These are phyloP conservation scores for Skeletonema menzelii DNA, from an alignment of 108 stramenopile species.

Conservation along the genomic window DNA sequence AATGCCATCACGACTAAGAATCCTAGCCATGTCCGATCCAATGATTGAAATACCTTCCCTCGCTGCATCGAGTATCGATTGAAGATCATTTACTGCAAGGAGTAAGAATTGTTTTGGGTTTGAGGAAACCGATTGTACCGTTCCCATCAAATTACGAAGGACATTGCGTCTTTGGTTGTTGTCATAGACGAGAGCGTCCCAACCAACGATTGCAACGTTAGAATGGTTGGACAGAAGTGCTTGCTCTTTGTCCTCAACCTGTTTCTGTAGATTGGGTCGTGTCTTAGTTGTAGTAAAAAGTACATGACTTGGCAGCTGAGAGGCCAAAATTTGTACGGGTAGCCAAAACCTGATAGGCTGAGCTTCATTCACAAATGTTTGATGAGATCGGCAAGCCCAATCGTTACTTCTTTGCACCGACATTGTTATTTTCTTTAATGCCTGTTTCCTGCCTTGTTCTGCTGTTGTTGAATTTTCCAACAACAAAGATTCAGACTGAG, in stretches of 20 bases:
- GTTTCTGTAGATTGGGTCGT: neutral
- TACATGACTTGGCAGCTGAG: conserved; percentile 10
- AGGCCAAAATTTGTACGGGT: conserved; percentile 14
- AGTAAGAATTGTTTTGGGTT: conserved; percentile 30
- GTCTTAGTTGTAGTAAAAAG: conserved; percentile 8
- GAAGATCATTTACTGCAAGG: conserved; percentile 41
- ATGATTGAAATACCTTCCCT: conserved; percentile 43
- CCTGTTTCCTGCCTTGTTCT: conserved; percentile 6
- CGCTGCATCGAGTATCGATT: conserved; percentile 41
- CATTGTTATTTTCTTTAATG: conserved; percentile 22
- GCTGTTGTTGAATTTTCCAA: neutral
- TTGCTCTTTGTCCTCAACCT: neutral
- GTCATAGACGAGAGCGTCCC: conserved; percentile 19
- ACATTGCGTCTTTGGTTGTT: conserved; percentile 1
- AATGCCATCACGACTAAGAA: conserved; percentile 15
- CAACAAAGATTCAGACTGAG: conserved; percentile 19
- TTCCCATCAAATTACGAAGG: conserved; percentile 16
- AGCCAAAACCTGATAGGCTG: conserved; percentile 17
- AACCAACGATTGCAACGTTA: conserved; percentile 38
- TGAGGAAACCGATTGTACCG: conserved; percentile 15
- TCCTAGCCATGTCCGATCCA: conserved; percentile 53
- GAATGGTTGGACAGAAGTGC: conserved; percentile 6
- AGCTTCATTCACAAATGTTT: neutral
- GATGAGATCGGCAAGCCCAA: conserved; percentile 1
- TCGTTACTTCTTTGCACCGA: conserved; percentile 20